These are phyloP conservation scores for Postia placenta DNA, from an alignment of 768 basidiomycete genomes.

Conservation along the genomic window DNA sequence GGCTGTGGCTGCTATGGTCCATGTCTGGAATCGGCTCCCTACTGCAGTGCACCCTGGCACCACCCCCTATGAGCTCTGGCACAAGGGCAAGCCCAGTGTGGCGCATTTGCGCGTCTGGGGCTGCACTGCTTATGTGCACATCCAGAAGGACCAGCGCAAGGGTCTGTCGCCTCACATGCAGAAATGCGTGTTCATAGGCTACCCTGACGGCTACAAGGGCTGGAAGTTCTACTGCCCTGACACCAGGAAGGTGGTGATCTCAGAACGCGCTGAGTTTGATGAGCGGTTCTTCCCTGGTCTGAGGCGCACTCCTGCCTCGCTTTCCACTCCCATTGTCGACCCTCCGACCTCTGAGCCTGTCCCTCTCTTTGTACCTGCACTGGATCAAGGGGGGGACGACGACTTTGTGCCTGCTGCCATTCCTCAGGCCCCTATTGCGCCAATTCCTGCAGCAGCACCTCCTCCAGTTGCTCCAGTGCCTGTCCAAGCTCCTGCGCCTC, in stretches of 20 bases:
- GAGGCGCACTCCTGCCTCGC: not conserved
- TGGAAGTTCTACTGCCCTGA: conserved; percentile 26
- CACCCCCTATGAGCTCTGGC: conserved; percentile 23
- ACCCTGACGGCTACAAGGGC: conserved; percentile 26
- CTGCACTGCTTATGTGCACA: conserved; percentile 32
- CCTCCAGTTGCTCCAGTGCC: not conserved
- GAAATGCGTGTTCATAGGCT: conserved; percentile 35
- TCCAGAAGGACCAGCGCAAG: conserved; percentile 29
- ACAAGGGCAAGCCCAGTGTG: conserved; percentile 21
- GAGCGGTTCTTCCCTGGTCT: conserved; percentile 3
- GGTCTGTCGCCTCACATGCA: conserved; percentile 12
- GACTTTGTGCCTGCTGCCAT: not conserved
- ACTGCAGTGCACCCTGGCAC: conserved; percentile 9
- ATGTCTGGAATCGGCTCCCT: conserved; percentile 16
- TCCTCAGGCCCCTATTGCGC: not conserved
- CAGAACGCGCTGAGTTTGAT: conserved; percentile 10
- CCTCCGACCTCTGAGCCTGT: not conserved
- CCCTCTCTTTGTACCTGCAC: not conserved
- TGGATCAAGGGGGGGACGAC: conserved; percentile 5
- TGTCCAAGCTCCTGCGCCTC: not conserved
- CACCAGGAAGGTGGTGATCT: conserved; percentile 6
- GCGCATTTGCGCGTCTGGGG: conserved; percentile 31
- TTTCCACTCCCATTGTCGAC: not conserved
- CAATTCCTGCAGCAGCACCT: conserved; percentile 1
- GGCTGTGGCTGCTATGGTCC: conserved; percentile 9